phyloP scores from a whole-genome alignment of 495 filamentous ascomycete species.

The Neurospora africana region DNA sequence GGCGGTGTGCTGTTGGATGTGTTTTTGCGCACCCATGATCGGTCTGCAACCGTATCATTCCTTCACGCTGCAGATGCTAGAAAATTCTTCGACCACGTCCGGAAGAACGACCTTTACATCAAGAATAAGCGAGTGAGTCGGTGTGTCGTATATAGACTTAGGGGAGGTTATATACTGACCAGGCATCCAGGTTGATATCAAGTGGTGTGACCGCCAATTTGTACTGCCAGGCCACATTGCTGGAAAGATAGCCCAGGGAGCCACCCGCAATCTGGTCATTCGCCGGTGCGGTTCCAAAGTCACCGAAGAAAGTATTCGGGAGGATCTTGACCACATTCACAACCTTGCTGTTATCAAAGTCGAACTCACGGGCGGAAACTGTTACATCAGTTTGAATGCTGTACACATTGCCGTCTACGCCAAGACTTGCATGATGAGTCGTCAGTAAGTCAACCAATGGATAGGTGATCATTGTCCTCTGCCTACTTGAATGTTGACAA shows the following conservation, averaged over 20 bases:
- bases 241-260: constrained; percentile 57
- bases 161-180: neutral
- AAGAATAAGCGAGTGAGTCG: constrained; percentile 54
- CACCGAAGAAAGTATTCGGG: constrained; percentile 54
- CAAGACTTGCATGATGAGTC: constrained; percentile 68
- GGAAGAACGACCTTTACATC: constrained; percentile 58
- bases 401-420: constrained; percentile 68
- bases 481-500: constrained; percentile 4
- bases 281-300: constrained; percentile 45
- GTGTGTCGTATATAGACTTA: neutral
- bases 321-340: constrained; percentile 75
- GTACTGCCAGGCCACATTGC: constrained; percentile 54
- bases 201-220: constrained; percentile 68
- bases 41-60: constrained; percentile 59
- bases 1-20: constrained; percentile 64
- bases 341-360: constrained; percentile 64
- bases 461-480: neutral
- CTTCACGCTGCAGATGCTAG: constrained; percentile 51
- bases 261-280: constrained; percentile 67
- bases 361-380: constrained; percentile 44
- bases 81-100: constrained; percentile 54
- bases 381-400: constrained; percentile 64
- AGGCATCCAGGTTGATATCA: constrained; percentile 47
- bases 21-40: constrained; percentile 52
- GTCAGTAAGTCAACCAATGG: constrained; percentile 27